Base-by-base conservation (phyloP, 768 basidiomycete genomes). In the Russula sp. region DNA sequence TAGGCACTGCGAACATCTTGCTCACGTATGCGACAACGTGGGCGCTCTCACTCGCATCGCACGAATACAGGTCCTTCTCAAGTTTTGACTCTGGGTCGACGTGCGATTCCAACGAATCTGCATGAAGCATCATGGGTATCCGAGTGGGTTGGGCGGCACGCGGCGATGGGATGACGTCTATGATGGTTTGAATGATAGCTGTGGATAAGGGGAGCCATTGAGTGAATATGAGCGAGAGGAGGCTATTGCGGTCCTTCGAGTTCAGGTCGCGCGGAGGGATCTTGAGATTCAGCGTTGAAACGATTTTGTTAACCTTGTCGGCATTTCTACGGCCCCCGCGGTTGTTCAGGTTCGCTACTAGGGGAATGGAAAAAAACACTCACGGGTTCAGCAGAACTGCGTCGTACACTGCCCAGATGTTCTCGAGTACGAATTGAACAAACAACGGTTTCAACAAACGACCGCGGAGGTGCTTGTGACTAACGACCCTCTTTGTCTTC, bases 201-300 rank as follows among this genome's bases (percentile, higher is more conserved):
- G 94, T 92, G 0, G 97, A 95, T 11, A 99, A 80, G 0, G 97
- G 89, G 4, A 99, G 82, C 97, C 97, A 99, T 75, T 98, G 94
- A 8, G 89, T 87, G 75, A 95, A 94, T 62, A 99, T 89, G 45
- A 91, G 76, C 13, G 84, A 87, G 27, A 97, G 84, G 8, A 98
- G 81, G 68, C 88, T 82, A 45, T 90, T 85, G 14, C 87, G 80
- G 70, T 98, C 96, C 72, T 96, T 98, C 11, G 94, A 85, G 73
- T 87, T 93, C 59, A 98, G 80, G 68, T 98, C 97, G 51, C 95
- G 86, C 52, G 91, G 88, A 9, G 83, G 80, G 49, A 99, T 85
- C 71, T 91, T 94, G 56, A 98, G 77, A 66, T 83, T 83, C 45
- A 98, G 79, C 0, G 94, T 79, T 1, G 84, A 77, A 31, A 96